These are phyloP conservation scores for Sedum album DNA, from an alignment of 164 flowering plant genomes.

Conservation along the genomic window DNA sequence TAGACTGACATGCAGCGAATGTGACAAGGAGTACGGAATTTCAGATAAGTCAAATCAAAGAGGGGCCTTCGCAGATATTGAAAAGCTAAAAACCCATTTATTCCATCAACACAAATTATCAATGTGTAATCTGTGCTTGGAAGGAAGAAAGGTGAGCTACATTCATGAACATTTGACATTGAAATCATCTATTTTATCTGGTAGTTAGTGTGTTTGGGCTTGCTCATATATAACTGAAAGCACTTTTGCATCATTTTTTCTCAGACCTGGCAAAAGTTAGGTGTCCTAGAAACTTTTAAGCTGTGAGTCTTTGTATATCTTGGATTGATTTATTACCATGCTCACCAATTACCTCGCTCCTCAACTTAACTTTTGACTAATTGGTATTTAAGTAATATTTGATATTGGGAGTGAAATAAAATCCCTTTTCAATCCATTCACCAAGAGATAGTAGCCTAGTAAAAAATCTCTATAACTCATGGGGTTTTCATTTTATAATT, in stretches of 20 bases:
- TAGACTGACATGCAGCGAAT: slow-evolving; percentile 73
- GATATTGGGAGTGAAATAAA: too few relatives aligned
- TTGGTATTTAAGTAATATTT: too few relatives aligned
- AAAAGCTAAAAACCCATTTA: slow-evolving; percentile 77
- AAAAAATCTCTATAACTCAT: too few relatives aligned
- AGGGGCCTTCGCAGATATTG: slow-evolving; percentile 49
- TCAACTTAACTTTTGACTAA: too few relatives aligned
- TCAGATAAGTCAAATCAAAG: slow-evolving; percentile 40
- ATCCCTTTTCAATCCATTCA: too few relatives aligned
- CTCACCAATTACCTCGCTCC: too few relatives aligned
- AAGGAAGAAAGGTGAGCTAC: slow-evolving; percentile 74
- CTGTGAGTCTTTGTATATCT: neutral
- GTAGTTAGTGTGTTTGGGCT: neutral
- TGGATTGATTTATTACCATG: too few relatives aligned
- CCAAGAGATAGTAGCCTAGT: too few relatives aligned
- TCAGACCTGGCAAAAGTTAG: neutral
- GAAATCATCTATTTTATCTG: neutral
- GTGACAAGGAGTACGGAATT: slow-evolving; percentile 57
- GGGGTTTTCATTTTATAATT: neutral
- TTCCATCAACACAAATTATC: slow-evolving; percentile 55
- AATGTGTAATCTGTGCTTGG: slow-evolving; percentile 89
- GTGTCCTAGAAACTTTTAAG: neutral
- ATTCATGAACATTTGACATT: neutral
- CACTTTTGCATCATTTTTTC: too few relatives aligned
- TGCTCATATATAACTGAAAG: too few relatives aligned